phyloP scores from a whole-genome alignment of 2,329 filamentous ascomycete species.

The Scedosporium dehoogii region DNA sequence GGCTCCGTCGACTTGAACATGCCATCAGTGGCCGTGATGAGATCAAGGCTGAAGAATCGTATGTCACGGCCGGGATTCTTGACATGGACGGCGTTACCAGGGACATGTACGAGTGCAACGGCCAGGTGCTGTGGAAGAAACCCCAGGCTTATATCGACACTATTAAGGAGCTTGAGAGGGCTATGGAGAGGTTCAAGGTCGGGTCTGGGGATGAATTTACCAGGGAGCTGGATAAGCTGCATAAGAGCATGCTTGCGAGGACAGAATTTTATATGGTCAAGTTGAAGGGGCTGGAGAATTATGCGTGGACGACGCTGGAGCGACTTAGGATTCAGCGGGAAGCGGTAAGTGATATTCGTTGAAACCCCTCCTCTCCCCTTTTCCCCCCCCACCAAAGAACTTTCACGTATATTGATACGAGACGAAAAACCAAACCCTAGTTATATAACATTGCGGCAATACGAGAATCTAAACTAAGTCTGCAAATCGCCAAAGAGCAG shows the following conservation, averaged over 20 bases:
- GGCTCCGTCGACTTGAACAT: conserved; percentile 51
- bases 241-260: conserved; percentile 41
- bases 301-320: conserved; percentile 52
- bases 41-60: conserved; percentile 44
- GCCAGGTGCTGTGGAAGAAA: conserved; percentile 52
- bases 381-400: not conserved
- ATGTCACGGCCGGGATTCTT: conserved; percentile 38
- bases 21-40: conserved; percentile 52
- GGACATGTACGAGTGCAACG: conserved; percentile 54
- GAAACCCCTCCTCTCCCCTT: not conserved
- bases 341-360: conserved; percentile 33
- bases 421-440: conserved; percentile 20
- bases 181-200: conserved; percentile 34
- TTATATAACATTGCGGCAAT: conserved; percentile 58
- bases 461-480: conserved; percentile 53
- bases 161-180: conserved; percentile 34
- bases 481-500: conserved; percentile 53
- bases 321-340: conserved; percentile 51
- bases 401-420: not conserved
- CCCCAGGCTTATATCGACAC: conserved; percentile 51
- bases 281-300: conserved; percentile 51
- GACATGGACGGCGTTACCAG: conserved; percentile 51
- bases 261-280: conserved; percentile 53
- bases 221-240: conserved; percentile 31
- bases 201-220: not conserved